Percentiles rank a stretch among this genome's conserved stretches.
Conservation (phyloP, 495 filamentous ascomycete genomes). For the Penicillium maclennaniae region DNA sequence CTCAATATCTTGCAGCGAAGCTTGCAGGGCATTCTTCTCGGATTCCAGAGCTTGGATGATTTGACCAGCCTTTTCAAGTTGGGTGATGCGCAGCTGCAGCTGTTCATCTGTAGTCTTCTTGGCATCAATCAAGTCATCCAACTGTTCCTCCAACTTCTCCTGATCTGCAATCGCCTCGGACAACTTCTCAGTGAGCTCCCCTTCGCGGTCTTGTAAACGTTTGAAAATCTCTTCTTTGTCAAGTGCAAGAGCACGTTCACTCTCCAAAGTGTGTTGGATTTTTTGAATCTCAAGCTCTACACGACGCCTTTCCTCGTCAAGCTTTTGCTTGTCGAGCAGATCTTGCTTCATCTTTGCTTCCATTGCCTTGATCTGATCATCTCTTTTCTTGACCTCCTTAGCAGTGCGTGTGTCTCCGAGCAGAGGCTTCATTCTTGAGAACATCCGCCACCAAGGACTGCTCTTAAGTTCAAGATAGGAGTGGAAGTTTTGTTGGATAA, state of each 20-base stretch:
- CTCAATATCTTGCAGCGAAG: conserved; percentile 65
- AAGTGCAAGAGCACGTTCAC: conserved; percentile 86
- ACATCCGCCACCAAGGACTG: conserved; percentile 95
- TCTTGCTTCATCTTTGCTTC: conserved; percentile 80
- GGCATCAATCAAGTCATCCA: conserved; percentile 83
- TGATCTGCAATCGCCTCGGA: conserved; percentile 92
- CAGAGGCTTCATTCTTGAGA: conserved; percentile 93
- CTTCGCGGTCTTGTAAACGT: conserved; percentile 81
- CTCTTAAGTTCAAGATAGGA: conserved; percentile 82
- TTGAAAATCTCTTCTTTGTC: conserved; percentile 99
- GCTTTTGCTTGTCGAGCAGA: conserved; percentile 63
- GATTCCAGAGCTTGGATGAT: conserved; percentile 80
- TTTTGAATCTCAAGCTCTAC: conserved; percentile 81
- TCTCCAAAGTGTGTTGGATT: conserved; percentile 89
- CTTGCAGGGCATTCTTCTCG: conserved; percentile 72
- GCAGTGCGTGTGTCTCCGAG: conserved; percentile 87
- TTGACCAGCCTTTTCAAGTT: conserved; percentile 86
- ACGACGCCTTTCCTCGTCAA: conserved; percentile 90
- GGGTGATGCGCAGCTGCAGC: conserved; percentile 68
- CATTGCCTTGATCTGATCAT: conserved; percentile 85
- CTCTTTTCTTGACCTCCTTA: conserved; percentile 86
- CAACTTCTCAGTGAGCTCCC: conserved; percentile 86
- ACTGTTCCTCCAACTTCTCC: conserved; percentile 85
- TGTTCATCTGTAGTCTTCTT: conserved; percentile 88
- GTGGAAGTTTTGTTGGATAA: conserved; percentile 91